Percentiles rank a stretch among this genome's conserved stretches.
Evolutionary conservation across 768 basidiomycete genomes (phyloP).

Genomic region (Hericium rajendrae): DNA sequence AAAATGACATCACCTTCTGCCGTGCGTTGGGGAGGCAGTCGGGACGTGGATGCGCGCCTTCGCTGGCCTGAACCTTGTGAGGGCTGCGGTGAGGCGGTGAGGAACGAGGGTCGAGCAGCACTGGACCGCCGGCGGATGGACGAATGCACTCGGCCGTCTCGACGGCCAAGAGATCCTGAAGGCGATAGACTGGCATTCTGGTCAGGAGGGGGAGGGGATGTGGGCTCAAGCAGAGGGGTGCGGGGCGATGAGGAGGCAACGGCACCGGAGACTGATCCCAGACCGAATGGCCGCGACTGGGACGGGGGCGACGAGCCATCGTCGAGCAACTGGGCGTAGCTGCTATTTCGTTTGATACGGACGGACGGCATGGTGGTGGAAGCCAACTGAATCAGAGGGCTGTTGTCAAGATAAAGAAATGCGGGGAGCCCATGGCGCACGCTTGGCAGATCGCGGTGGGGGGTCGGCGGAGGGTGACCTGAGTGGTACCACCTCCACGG

Average conservation of each 20-base stretch:
- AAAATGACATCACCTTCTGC: background rate
- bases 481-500: no score
- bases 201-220: no score
- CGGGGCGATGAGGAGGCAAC: no score
- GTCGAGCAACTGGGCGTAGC: background rate
- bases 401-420: no score
- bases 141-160: background rate
- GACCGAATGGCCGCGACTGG: background rate
- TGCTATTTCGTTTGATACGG: background rate
- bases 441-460: no score
- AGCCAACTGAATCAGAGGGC: background rate
- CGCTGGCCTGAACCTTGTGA: background rate
- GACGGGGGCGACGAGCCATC: background rate
- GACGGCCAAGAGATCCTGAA: background rate
- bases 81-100: no score
- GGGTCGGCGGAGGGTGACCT: no score
- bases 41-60: background rate
- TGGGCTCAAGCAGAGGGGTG: no score
- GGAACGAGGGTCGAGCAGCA: background rate
- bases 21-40: background rate
- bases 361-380: background rate
- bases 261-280: no score
- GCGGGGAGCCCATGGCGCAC: no score
- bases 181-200: background rate
- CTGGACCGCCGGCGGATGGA: background rate